Evolutionary conservation across 129 eudicot species (phyloP).

Genomic region (Deinandra increscens): DNA sequence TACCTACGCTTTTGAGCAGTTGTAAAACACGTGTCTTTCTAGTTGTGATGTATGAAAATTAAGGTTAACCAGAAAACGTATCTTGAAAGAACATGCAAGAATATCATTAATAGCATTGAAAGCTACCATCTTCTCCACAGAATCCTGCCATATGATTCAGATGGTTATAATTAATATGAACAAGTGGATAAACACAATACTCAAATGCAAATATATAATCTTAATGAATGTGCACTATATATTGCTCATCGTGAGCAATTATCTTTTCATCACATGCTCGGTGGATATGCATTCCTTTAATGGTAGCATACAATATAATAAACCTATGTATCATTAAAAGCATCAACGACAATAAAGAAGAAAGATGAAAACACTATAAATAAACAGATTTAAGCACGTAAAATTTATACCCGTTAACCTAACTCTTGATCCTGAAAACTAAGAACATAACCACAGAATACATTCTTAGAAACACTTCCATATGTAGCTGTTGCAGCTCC

Average conservation of each 20-base stretch:
- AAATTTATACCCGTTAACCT: too few species aligned
- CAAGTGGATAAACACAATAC: neutral
- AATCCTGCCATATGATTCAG: conserved; percentile 51
- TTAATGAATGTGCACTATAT: conserved; percentile 45
- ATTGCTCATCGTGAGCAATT: conserved; percentile 66
- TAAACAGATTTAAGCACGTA: too few species aligned
- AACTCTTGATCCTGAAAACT: too few species aligned
- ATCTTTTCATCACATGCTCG: conserved; percentile 53
- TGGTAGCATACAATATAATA: too few species aligned
- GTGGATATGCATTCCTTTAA: too few species aligned
- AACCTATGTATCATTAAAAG: too few species aligned
- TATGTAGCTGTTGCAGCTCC: too few species aligned
- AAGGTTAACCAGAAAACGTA: conserved; percentile 44
- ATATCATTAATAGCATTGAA: conserved; percentile 74
- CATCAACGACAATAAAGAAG: too few species aligned
- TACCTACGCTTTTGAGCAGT: neutral
- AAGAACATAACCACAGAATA: too few species aligned
- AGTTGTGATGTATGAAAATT: conserved; percentile 1
- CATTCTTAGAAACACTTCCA: too few species aligned
- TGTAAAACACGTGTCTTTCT: neutral
- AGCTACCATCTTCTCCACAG: conserved; percentile 62
- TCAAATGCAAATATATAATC: conserved; percentile 1
- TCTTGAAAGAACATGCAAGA: conserved; percentile 62
- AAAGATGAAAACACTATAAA: too few species aligned
- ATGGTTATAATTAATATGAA: conserved; percentile 3